A percentile compares a stretch with the other conserved stretches of the same genome.
These are phyloP conservation scores for Candida arabinofermentans DNA, from an alignment of 805 yeast species.

Conservation along the genomic window DNA sequence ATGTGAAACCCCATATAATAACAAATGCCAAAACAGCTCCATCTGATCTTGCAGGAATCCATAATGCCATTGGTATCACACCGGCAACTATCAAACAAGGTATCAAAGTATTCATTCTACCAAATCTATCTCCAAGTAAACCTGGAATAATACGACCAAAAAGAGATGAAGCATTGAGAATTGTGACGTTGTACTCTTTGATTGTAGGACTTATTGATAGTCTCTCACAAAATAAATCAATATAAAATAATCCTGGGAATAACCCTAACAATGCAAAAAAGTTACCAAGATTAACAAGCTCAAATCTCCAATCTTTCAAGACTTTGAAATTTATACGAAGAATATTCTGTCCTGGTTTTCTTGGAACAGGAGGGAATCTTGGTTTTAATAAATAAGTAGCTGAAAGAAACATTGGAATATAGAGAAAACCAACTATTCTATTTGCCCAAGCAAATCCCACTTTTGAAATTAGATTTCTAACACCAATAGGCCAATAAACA, in stretches of 20 bases:
- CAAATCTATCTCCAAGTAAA: constrained; percentile 36
- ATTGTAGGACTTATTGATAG: constrained; percentile 47
- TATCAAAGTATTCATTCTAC: constrained; percentile 37
- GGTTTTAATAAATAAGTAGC: constrained; percentile 27
- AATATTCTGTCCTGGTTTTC: constrained; percentile 33
- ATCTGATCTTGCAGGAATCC: constrained; percentile 45
- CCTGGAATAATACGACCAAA: constrained; percentile 52
- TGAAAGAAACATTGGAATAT: constrained; percentile 27
- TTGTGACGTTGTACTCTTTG: constrained; percentile 44
- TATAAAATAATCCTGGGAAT: constrained; percentile 53
- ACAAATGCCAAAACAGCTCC: constrained; percentile 36
- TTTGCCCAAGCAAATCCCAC: constrained; percentile 47
- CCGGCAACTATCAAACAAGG: constrained; percentile 31
- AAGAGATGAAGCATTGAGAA: constrained; percentile 38
- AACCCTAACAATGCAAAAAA: constrained; percentile 32
- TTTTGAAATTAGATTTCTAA: constrained; percentile 37
- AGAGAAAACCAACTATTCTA: constrained; percentile 40
- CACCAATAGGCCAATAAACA: constrained; percentile 43
- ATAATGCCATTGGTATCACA: constrained; percentile 38
- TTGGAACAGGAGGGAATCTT: constrained; percentile 28
- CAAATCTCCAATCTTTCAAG: constrained; percentile 28
- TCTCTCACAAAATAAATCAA: constrained; percentile 47
- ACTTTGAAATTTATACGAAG: constrained; percentile 38
- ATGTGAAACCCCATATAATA: constrained; percentile 30
- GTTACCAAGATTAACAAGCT: constrained; percentile 35